Base-by-base conservation (phyloP, 192 early-diverging fungal species). In the Jimgerdemannia flammicorona region DNA sequence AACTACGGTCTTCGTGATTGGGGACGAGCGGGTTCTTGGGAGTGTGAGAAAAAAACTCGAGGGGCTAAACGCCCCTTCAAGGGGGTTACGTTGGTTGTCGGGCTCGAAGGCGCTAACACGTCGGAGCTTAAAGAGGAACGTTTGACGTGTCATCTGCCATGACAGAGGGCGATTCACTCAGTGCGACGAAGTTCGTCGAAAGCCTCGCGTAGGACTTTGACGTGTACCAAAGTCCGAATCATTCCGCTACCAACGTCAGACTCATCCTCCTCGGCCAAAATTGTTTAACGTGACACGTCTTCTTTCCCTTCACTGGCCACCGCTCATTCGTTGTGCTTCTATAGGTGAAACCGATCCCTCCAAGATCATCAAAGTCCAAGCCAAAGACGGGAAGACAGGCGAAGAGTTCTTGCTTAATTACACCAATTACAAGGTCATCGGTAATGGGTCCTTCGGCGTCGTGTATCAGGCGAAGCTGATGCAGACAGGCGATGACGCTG, bases 371-470 rank as follows among this genome's bases (percentile, higher is more conserved):
- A 87, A 87, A 76, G 90, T 96, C 20, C 85, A 88, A 70, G 97
- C 97, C 7, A 94, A 92, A 78, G 94, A 96, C 72, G 96, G 95
- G 75, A 92, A 87, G 76, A 92, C 93, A 14, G 94, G 93, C 49
- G 92, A 95, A 75, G 89, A 94, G 59, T 86, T 91, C 63, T 93
- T 98, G 74, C 90, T 99, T 20, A 86, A 90, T 11, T 99, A 97
- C 80, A 93, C 94, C 41, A 94, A 97, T 77, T 92, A 91, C 83
- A 96, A 96, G 81, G 92, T 98, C 41, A 91, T 98, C 65, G 98
- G 98, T 73, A 98, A 97, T 78, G 98, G 98, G 10, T 97, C 95
- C 14, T 99, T 99, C 84, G 98, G 98, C 63, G 97, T 99, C 9
- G 98, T 99, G 39, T 97, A 93, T 81, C 96, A 97, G 82, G 98